Evolutionary conservation across 768 basidiomycete genomes (phyloP).

Genomic region (Suillus discolor): DNA sequence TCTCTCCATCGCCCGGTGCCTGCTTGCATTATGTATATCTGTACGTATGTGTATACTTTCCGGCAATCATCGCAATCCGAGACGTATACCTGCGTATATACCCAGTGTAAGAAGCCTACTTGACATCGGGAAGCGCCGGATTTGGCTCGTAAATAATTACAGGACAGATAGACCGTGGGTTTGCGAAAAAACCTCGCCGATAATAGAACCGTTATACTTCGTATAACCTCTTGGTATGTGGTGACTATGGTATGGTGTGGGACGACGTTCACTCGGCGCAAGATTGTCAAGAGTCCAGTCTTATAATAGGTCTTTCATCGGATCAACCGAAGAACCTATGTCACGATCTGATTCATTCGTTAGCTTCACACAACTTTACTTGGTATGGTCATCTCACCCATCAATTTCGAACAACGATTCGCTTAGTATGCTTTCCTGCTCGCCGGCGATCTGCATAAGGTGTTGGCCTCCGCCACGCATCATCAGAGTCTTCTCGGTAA

Average conservation of each 20-base stretch:
- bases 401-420: slow-evolving; percentile 59
- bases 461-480: slow-evolving; percentile 72
- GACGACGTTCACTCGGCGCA: neutral
- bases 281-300: neutral
- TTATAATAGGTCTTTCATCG: neutral
- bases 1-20: slow-evolving; percentile 4
- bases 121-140: slow-evolving; percentile 1
- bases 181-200: neutral
- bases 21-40: slow-evolving; percentile 1
- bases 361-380: neutral
- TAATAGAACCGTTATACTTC: neutral
- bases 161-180: slow-evolving; percentile 4
- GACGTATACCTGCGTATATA: neutral
- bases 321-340: slow-evolving; percentile 3
- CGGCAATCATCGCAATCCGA: slow-evolving; percentile 5
- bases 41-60: slow-evolving; percentile 1
- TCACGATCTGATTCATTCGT: neutral
- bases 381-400: neutral
- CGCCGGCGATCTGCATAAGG: slow-evolving; percentile 74
- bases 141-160: slow-evolving; percentile 4
- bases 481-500: slow-evolving; percentile 60
- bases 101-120: neutral
- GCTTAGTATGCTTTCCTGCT: slow-evolving; percentile 79
- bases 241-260: neutral
- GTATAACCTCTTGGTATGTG: slow-evolving; percentile 1